A percentile compares a stretch with the other conserved stretches of the same genome.
Evolutionary conservation across 2,329 filamentous ascomycete species (phyloP).

Genomic region (Botryotinia narcissicola): DNA sequence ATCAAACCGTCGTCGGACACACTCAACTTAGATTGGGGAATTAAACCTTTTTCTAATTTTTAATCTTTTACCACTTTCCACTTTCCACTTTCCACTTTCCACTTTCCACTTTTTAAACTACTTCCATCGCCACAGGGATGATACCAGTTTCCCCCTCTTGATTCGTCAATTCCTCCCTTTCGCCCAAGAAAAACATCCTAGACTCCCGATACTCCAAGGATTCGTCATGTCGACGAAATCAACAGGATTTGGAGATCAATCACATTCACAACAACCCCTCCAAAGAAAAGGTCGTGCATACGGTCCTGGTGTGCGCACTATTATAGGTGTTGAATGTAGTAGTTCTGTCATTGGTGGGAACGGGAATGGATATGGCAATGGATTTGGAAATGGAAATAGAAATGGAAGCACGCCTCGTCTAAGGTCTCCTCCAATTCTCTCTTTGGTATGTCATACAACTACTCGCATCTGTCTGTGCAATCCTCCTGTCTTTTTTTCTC

Average conservation of each 20-base stretch:
- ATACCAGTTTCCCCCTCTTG: background rate
- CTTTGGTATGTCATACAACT: conserved; percentile 17
- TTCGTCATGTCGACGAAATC: conserved; percentile 9
- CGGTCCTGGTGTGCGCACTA: background rate
- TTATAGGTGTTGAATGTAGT: background rate
- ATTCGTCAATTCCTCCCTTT: background rate
- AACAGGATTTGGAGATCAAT: background rate
- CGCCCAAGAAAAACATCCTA: background rate
- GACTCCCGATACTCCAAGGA: background rate
- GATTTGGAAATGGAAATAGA: background rate
- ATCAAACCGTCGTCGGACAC: background rate
- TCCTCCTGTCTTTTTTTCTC: background rate
- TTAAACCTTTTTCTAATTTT: background rate
- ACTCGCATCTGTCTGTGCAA: background rate
- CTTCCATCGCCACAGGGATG: background rate
- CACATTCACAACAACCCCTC: background rate
- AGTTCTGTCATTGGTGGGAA: background rate
- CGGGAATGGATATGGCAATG: background rate
- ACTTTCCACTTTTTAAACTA: background rate
- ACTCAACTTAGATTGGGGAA: background rate
- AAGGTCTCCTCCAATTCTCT: conserved; percentile 17
- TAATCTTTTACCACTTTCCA: background rate
- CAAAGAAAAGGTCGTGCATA: conserved; percentile 6
- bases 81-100: background rate
- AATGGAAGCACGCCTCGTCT: background rate